Percentiles rank a stretch among this genome's conserved stretches.
phyloP scores from a whole-genome alignment of 1,139 yeast species.

The Yamadazyma spencermartinsiae region DNA sequence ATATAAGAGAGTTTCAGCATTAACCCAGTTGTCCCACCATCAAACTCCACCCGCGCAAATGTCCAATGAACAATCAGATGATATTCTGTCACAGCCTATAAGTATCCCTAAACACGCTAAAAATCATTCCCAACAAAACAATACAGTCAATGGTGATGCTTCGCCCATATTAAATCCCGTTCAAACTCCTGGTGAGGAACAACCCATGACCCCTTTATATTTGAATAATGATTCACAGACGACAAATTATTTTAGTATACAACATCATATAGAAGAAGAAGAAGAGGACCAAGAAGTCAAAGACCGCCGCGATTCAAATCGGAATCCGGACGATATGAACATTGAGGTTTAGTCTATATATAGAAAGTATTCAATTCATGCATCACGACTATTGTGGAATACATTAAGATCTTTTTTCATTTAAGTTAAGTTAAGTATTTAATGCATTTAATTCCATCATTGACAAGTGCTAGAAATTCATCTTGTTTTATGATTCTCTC shows the following conservation, averaged over 20 bases:
- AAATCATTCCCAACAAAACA: not conserved
- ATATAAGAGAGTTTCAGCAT: constrained; percentile 20
- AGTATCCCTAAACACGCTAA: constrained; percentile 5
- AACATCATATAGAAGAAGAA: constrained; percentile 15
- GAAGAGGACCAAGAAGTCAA: constrained; percentile 7
- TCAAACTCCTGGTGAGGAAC: constrained; percentile 45
- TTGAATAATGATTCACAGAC: constrained; percentile 21
- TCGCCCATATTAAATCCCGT: constrained; percentile 45
- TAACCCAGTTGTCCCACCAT: constrained; percentile 9
- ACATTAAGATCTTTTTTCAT: too few species aligned
- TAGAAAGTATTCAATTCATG: not conserved
- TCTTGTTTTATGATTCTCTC: too few species aligned
- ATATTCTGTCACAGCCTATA: constrained; percentile 6
- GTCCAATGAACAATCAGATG: not conserved
- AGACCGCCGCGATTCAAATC: not conserved
- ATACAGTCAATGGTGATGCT: constrained; percentile 22
- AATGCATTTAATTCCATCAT: too few species aligned
- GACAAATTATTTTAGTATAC: constrained; percentile 15
- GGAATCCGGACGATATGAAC: constrained; percentile 1
- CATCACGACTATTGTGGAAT: too few species aligned
- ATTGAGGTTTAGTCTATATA: not conserved
- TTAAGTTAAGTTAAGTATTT: too few species aligned
- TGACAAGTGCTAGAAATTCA: too few species aligned
- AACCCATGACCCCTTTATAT: constrained; percentile 49
- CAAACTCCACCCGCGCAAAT: not conserved